Evolutionary conservation across 192 early-diverging fungal species (phyloP).

Genomic region (Paraglomus brasilianum): DNA sequence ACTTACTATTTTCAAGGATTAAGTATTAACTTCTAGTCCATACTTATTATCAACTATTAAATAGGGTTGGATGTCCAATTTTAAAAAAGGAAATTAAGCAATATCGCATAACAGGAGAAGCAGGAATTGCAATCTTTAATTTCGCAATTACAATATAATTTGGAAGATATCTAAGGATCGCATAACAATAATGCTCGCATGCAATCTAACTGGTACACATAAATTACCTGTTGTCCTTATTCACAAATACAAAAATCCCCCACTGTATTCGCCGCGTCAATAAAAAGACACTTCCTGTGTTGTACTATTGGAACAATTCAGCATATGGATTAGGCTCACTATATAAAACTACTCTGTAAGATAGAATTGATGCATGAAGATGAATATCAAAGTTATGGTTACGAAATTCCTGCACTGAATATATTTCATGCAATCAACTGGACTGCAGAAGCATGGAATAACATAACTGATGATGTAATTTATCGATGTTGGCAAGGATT

Average conservation of each 20-base stretch:
- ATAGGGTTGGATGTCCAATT: no score
- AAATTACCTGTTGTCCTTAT: background rate
- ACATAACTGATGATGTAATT: background rate
- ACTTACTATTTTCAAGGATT: no score
- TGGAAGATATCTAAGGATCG: background rate
- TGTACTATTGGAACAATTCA: conserved; percentile 1
- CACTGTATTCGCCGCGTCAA: background rate
- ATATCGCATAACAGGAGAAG: no score
- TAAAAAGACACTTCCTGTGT: background rate
- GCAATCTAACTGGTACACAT: background rate
- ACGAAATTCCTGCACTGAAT: no score
- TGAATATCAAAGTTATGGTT: no score
- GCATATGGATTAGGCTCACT: no score
- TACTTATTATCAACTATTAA: no score
- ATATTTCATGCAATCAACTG: background rate
- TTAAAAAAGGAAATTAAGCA: no score
- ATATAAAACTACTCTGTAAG: no score
- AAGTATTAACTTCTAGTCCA: no score
- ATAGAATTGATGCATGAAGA: no score
- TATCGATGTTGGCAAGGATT: no score
- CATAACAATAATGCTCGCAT: background rate
- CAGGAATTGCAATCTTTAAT: background rate
- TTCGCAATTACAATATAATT: background rate
- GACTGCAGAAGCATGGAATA: background rate
- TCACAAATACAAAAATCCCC: background rate